A percentile compares a stretch with the other conserved stretches of the same genome.
phyloP scores from a whole-genome alignment of 2,329 filamentous ascomycete genomes.

The Aspergillus viridinutans region DNA sequence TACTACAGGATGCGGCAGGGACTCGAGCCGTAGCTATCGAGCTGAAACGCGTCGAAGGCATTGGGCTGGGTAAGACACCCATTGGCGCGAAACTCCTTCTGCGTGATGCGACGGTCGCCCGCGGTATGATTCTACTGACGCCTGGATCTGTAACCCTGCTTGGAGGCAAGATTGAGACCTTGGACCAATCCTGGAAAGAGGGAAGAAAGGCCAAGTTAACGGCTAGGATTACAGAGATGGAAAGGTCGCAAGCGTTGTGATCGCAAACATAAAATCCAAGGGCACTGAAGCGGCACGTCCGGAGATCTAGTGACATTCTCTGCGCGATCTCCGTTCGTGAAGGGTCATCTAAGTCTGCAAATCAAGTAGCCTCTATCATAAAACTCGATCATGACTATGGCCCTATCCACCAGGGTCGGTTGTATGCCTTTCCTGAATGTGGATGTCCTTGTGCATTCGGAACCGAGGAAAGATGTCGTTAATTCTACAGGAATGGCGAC shows the following conservation, averaged over 20 bases:
- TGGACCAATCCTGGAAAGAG: slow-evolving; percentile 74
- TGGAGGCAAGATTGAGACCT: slow-evolving; percentile 80
- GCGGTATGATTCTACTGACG: slow-evolving; percentile 76
- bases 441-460: background rate
- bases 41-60: slow-evolving; percentile 58
- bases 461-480: too few species aligned
- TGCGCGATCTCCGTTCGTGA: background rate
- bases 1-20: slow-evolving; percentile 75
- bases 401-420: background rate
- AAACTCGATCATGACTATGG: background rate
- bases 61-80: slow-evolving; percentile 56
- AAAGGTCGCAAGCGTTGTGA: slow-evolving; percentile 3
- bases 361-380: background rate
- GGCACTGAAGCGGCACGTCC: background rate
- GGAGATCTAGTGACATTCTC: background rate
- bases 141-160: slow-evolving; percentile 64
- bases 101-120: slow-evolving; percentile 59
- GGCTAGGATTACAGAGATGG: slow-evolving; percentile 49
- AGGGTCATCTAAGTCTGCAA: background rate
- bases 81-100: slow-evolving; percentile 83
- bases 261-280: background rate
- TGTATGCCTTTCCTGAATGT: background rate
- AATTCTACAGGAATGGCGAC: too few species aligned
- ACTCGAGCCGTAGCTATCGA: slow-evolving; percentile 69
- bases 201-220: slow-evolving; percentile 66